Conservation (phyloP, 73 alveolate species). For the Paramecium caudatum region DNA sequence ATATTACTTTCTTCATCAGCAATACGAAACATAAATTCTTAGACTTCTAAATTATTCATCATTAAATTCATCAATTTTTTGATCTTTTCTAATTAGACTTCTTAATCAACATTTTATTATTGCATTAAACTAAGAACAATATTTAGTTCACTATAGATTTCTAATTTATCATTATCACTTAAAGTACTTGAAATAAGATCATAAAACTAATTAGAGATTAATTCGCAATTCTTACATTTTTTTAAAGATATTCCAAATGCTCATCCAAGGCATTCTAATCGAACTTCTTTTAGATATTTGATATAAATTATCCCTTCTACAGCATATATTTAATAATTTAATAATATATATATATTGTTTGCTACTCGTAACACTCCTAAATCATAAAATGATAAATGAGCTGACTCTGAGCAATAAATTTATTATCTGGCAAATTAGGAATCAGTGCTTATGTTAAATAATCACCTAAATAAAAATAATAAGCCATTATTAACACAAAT, state of each 20-base stretch:
- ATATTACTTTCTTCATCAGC: conserved; percentile 66
- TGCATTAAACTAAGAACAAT: neutral
- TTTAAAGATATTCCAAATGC: neutral
- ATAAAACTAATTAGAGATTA: neutral
- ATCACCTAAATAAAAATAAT: neutral
- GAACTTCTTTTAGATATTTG: too few relatives aligned
- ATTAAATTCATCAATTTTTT: conserved; percentile 9
- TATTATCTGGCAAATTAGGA: too few relatives aligned
- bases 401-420: conserved; percentile 53
- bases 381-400: conserved; percentile 42
- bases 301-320: neutral
- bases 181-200: conserved; percentile 9
- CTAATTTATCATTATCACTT: conserved; percentile 27
- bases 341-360: neutral
- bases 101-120: neutral
- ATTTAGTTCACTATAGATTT: neutral
- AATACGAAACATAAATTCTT: conserved; percentile 63
- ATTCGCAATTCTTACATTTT: neutral
- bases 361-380: conserved; percentile 59
- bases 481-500: conserved; percentile 29
- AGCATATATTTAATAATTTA: conserved; percentile 11
- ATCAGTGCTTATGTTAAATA: too few relatives aligned
- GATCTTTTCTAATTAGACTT: neutral
- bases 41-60: conserved; percentile 44
- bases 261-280: too few relatives aligned